A percentile compares a stretch with the other conserved stretches of the same genome.
Conservation (phyloP, 768 basidiomycete species). For the Boletus reticuloceps region DNA sequence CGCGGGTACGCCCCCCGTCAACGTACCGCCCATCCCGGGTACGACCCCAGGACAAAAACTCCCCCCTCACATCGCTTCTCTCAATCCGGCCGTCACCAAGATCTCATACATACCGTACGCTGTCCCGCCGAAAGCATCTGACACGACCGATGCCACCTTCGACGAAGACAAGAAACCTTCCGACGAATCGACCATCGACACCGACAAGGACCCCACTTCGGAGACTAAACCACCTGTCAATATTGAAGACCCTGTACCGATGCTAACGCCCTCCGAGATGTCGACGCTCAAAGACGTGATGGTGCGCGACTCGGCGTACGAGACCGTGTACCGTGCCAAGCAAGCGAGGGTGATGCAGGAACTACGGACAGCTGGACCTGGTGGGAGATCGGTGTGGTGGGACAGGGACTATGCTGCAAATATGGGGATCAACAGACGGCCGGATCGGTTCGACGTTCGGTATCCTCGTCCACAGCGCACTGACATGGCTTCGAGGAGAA, state of each 20-base stretch:
- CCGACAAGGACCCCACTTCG: conserved; percentile 18
- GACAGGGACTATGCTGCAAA: conserved; percentile 49
- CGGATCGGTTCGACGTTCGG: conserved; percentile 49
- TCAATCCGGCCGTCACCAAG: conserved; percentile 32
- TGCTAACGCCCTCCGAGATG: conserved; percentile 35
- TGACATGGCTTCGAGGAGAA: conserved; percentile 41
- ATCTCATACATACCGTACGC: conserved; percentile 28
- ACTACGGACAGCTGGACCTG: conserved; percentile 41
- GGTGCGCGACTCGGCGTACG: conserved; percentile 43
- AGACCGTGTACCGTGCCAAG: conserved; percentile 46
- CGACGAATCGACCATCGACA: conserved; percentile 6
- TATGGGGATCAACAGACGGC: conserved; percentile 28
- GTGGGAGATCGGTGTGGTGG: conserved; percentile 55
- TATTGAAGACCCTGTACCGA: conserved; percentile 22
- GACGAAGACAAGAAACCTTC: conserved; percentile 27
- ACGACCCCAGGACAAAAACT: conserved; percentile 30
- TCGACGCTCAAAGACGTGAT: conserved; percentile 34
- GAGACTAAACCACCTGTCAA: conserved; percentile 15
- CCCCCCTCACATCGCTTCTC: conserved; percentile 31
- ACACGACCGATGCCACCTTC: conserved; percentile 12
- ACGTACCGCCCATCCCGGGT: conserved; percentile 25
- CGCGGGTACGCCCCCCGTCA: conserved; percentile 10
- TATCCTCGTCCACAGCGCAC: conserved; percentile 49
- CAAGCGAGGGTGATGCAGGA: conserved; percentile 53
- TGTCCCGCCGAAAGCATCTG: conserved; percentile 17